phyloP scores from a whole-genome alignment of 2,329 filamentous ascomycete genomes.

The Colletotrichum trifolii region DNA sequence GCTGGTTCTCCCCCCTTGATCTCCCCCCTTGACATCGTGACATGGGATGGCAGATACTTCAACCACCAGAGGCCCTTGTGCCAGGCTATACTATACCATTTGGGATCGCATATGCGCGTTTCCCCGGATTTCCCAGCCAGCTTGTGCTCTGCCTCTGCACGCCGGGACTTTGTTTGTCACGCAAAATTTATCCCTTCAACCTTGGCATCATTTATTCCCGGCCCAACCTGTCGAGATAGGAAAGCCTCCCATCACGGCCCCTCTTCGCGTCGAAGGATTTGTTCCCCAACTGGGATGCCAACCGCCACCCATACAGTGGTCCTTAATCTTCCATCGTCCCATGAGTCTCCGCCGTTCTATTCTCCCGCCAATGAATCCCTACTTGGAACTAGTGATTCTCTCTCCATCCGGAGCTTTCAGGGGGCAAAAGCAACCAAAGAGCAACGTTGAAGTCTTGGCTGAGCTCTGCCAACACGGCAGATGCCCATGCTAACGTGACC shows the following conservation, averaged over 20 bases:
- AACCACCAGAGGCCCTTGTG: neutral
- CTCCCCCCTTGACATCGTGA: neutral
- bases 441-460: slow-evolving; percentile 20
- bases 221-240: slow-evolving; percentile 21
- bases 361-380: slow-evolving; percentile 21
- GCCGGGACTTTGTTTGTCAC: slow-evolving; percentile 10
- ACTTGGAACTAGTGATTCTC: neutral
- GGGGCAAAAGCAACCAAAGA: slow-evolving; percentile 6
- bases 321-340: slow-evolving; percentile 29
- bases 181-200: slow-evolving; percentile 10
- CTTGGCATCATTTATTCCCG: slow-evolving; percentile 28
- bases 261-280: slow-evolving; percentile 27
- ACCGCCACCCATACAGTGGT: slow-evolving; percentile 16
- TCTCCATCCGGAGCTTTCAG: neutral
- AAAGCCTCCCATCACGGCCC: slow-evolving; percentile 18
- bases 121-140: slow-evolving; percentile 22
- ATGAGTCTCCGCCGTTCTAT: slow-evolving; percentile 19
- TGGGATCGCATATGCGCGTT: slow-evolving; percentile 1
- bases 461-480: slow-evolving; percentile 12
- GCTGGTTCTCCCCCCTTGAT: neutral
- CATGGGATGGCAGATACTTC: slow-evolving; percentile 6
- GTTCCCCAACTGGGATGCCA: slow-evolving; percentile 20
- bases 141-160: neutral
- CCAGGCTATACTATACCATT: neutral
- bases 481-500: slow-evolving; percentile 7